phyloP scores from a whole-genome alignment of 257 asterid genomes.

The Solanum chmielewskii region DNA sequence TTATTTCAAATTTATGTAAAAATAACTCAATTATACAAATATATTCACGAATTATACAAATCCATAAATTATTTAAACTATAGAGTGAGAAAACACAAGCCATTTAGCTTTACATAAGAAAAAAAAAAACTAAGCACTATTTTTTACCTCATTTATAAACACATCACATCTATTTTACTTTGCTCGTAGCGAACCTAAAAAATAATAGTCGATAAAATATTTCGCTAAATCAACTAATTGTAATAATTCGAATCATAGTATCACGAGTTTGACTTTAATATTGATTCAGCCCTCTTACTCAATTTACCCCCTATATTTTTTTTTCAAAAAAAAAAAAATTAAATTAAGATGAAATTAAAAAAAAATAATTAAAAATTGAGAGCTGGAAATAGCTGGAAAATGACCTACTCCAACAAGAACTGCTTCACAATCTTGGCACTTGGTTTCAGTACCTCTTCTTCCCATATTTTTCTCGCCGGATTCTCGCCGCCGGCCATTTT shows the following conservation, averaged over 20 bases:
- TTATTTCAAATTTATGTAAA: too few relatives aligned
- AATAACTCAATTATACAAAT: too few relatives aligned
- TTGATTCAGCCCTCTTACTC: not conserved
- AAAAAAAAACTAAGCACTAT: not conserved
- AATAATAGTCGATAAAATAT: not conserved
- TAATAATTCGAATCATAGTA: not conserved
- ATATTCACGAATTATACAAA: too few relatives aligned
- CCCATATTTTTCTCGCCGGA: slow-evolving; percentile 43
- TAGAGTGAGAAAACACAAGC: not conserved
- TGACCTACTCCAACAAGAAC: slow-evolving; percentile 76
- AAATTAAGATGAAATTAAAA: not conserved
- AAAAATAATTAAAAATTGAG: not conserved
- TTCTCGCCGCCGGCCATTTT: slow-evolving; percentile 15
- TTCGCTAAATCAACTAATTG: rapidly evolving
- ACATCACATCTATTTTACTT: not conserved
- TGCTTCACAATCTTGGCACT: slow-evolving; percentile 79
- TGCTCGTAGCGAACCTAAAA: not conserved
- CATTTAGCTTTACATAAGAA: not conserved
- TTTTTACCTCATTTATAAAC: not conserved
- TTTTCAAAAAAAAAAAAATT: not conserved
- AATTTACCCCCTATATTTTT: not conserved
- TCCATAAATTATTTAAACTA: too few relatives aligned
- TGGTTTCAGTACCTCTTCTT: slow-evolving; percentile 51
- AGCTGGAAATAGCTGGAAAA: slow-evolving; percentile 52
- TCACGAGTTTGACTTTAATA: not conserved